Evolutionary conservation across 257 asterid species (phyloP).

Genomic region (Lycium ferocissimum): DNA sequence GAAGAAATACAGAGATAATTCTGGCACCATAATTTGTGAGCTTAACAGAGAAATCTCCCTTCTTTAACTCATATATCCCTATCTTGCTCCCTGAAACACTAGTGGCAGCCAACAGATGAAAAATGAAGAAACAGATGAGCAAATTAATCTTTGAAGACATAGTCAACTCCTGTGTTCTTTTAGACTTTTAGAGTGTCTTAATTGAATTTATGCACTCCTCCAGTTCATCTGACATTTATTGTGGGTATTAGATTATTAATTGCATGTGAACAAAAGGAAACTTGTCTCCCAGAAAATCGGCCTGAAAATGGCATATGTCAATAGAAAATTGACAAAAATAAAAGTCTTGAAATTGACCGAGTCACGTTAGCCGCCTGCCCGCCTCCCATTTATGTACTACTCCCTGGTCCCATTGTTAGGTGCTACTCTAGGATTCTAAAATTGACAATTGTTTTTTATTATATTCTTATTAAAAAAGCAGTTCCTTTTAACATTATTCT

Average conservation of each 20-base stretch:
- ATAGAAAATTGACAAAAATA: neutral
- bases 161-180: neutral
- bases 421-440: too few relatives aligned
- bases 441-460: too few relatives aligned
- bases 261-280: constrained; percentile 20
- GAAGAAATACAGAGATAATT: constrained; percentile 72
- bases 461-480: too few relatives aligned
- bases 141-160: constrained; percentile 36
- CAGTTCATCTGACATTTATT: neutral
- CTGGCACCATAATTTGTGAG: constrained; percentile 84
- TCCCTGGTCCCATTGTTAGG: too few relatives aligned
- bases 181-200: neutral
- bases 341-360: neutral
- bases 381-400: too few relatives aligned
- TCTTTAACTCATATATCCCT: constrained; percentile 37
- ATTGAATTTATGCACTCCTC: neutral
- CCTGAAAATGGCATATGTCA: too few relatives aligned
- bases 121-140: constrained; percentile 37
- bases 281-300: neutral
- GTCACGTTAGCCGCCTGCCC: neutral
- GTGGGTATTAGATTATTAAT: neutral
- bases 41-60: constrained; percentile 62
- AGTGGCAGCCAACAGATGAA: constrained; percentile 15
- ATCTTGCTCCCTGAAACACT: neutral
- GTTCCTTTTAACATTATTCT: too few relatives aligned